phyloP scores from a whole-genome alignment of 2,329 filamentous ascomycete species.

The Akanthomyces dipterigenus region DNA sequence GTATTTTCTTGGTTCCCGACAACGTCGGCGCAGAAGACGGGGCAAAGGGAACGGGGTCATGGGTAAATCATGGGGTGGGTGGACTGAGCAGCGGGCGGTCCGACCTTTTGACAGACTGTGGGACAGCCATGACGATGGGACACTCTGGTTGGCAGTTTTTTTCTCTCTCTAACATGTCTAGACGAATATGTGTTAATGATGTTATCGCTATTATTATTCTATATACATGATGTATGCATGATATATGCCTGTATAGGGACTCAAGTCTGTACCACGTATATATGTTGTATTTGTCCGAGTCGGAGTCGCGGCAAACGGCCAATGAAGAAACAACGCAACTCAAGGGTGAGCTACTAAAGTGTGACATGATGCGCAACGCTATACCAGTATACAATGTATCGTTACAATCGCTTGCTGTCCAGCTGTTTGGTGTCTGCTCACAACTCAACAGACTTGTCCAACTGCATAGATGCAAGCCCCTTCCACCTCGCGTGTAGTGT shows the following conservation, averaged over 20 bases:
- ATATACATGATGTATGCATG: conserved; percentile 1
- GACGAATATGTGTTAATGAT: conserved; percentile 7
- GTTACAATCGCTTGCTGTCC: not conserved
- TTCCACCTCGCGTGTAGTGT: not conserved
- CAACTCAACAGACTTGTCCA: not conserved
- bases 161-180: not conserved
- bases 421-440: not conserved
- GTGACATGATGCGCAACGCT: not conserved
- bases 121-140: conserved; percentile 12
- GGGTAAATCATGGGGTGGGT: not conserved
- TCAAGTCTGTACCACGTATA: not conserved
- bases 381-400: not conserved
- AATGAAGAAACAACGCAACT: not conserved
- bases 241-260: not conserved
- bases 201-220: not conserved
- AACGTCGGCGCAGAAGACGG: not conserved
- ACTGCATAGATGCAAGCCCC: too few relatives aligned
- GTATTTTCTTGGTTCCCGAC: not conserved
- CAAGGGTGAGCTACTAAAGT: too few relatives aligned
- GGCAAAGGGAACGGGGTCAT: not conserved
- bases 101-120: conserved; percentile 12
- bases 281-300: not conserved
- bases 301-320: too few relatives aligned
- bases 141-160: conserved; percentile 14
- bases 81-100: conserved; percentile 10